A percentile compares a stretch with the other conserved stretches of the same genome.
Conservation (phyloP, 306 rosid genomes). For the Crataegus laevigata region DNA sequence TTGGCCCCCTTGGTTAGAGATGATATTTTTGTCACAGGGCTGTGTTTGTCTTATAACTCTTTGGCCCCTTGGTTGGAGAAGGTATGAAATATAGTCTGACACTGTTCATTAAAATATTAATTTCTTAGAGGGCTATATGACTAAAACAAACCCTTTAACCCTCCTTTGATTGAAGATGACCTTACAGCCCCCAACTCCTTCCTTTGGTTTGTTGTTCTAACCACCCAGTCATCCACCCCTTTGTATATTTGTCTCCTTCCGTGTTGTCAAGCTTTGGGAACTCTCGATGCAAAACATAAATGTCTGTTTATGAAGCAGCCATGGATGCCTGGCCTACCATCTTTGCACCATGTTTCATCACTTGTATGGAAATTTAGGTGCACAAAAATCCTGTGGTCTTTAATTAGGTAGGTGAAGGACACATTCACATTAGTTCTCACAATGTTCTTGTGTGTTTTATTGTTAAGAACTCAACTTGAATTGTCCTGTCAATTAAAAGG, state of each 20-base stretch:
- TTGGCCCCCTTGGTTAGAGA: too few species aligned
- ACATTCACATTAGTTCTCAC: slow-evolving; percentile 11
- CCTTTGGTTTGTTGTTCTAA: too few species aligned
- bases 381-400: slow-evolving; percentile 3
- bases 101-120: too few species aligned
- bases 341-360: not conserved
- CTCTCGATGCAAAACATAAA: not conserved
- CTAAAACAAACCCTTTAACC: too few species aligned
- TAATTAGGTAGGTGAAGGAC: not conserved
- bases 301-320: not conserved
- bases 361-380: not conserved
- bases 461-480: not conserved
- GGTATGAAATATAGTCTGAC: too few species aligned
- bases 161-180: too few species aligned
- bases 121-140: too few species aligned
- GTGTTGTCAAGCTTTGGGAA: not conserved
- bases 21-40: too few species aligned
- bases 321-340: not conserved
- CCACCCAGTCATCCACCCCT: not conserved
- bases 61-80: too few species aligned
- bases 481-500: not conserved
- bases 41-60: too few species aligned
- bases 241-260: not conserved
- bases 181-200: too few species aligned
- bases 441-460: slow-evolving; percentile 5